These are phyloP conservation scores for Colletotrichum somersetense DNA, from an alignment of 2,329 filamentous ascomycete species.

Conservation along the genomic window DNA sequence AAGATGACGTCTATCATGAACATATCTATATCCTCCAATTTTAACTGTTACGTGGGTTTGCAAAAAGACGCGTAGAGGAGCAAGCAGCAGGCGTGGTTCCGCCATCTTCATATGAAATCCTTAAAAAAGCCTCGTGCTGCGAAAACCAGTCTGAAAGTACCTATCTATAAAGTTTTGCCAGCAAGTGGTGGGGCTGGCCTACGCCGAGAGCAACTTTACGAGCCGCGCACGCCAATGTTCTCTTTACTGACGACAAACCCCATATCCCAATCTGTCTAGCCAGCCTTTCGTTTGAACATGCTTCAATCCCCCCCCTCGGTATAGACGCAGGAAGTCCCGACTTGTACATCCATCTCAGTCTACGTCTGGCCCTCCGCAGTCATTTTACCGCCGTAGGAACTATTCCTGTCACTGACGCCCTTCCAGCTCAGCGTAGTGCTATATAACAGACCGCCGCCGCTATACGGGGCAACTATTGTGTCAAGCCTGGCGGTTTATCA, in stretches of 20 bases:
- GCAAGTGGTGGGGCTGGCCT: not conserved
- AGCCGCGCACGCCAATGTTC: too few relatives aligned
- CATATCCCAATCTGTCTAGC: conserved; percentile 75
- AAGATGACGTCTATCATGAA: conserved; percentile 11
- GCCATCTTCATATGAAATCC: not conserved
- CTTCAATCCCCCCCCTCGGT: conserved; percentile 77
- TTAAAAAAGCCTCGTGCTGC: not conserved
- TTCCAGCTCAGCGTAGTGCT: too few relatives aligned
- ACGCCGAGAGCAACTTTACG: conserved; percentile 53
- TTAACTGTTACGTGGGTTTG: not conserved
- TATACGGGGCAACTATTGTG: too few relatives aligned
- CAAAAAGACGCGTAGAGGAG: too few relatives aligned
- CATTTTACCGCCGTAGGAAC: too few relatives aligned
- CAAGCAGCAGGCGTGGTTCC: not conserved
- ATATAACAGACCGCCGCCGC: too few relatives aligned
- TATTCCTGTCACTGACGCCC: too few relatives aligned
- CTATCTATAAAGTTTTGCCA: not conserved
- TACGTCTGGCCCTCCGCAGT: conserved; percentile 68
- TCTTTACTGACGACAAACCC: conserved; percentile 60
- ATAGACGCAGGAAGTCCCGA: conserved; percentile 75
- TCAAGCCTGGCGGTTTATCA: conserved; percentile 65
- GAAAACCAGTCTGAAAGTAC: not conserved
- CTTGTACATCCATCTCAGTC: conserved; percentile 84
- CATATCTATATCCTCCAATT: not conserved
- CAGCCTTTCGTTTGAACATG: conserved; percentile 73